Conservation (phyloP, 768 basidiomycete species). For the Mycena kentingensis region DNA sequence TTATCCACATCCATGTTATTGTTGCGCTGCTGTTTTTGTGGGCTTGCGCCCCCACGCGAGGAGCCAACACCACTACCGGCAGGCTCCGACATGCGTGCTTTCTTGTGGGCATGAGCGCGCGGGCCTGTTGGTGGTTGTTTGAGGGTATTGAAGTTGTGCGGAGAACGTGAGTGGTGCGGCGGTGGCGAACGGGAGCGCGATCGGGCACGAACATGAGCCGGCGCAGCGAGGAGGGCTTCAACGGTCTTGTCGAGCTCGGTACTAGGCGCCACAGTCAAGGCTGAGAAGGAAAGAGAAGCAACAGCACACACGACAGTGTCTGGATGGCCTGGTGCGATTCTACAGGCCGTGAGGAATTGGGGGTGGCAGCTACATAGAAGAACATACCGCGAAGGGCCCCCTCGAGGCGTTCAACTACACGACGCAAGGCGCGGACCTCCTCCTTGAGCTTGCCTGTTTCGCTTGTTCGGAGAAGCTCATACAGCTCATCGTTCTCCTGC, state of each 20-base stretch:
- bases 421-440: constrained; percentile 69
- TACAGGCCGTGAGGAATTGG: constrained; percentile 31
- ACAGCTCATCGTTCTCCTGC: constrained; percentile 87
- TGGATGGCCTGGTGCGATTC: constrained; percentile 78
- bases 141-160: constrained; percentile 21
- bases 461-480: constrained; percentile 68
- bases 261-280: constrained; percentile 37
- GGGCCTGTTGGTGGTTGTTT: constrained; percentile 78
- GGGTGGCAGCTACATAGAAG: constrained; percentile 4
- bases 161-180: constrained; percentile 41
- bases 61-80: no score
- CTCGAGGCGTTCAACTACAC: constrained; percentile 70
- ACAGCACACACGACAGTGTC: constrained; percentile 65
- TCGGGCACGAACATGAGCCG: constrained; percentile 45
- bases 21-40: constrained; percentile 26
- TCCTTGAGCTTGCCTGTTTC: constrained; percentile 84
- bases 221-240: constrained; percentile 53
- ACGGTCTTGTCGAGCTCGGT: constrained; percentile 78
- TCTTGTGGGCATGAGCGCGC: constrained; percentile 79
- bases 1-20: constrained; percentile 58
- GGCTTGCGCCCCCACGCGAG: constrained; percentile 36
- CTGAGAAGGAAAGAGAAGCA: constrained; percentile 12
- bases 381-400: constrained; percentile 72
- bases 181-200: constrained; percentile 51
- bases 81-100: constrained; percentile 69